Evolutionary conservation across 257 asterid genomes (phyloP).

Genomic region (Solanum piurae): DNA sequence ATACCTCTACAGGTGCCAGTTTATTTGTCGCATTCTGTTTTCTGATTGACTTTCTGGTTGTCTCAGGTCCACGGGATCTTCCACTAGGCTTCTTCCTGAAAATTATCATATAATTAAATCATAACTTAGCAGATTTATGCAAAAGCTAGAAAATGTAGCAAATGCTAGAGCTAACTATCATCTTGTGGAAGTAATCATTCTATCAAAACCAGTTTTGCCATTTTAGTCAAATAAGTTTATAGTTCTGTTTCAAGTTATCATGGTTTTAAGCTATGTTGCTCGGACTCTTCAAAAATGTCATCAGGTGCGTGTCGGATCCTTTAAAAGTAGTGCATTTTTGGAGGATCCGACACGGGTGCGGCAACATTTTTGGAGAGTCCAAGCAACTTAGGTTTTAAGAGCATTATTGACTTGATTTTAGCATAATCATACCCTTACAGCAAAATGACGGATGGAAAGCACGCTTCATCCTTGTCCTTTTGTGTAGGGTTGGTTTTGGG

Average conservation of each 20-base stretch:
- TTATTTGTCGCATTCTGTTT: constrained; percentile 58
- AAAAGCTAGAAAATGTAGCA: not conserved
- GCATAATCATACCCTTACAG: not conserved
- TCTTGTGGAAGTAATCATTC: not conserved
- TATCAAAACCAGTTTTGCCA: not conserved
- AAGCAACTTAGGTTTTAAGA: no score
- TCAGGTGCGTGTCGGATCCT: no score
- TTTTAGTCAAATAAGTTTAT: not conserved
- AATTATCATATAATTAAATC: not conserved
- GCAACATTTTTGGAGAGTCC: no score
- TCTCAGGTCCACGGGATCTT: constrained; percentile 71
- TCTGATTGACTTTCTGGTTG: constrained; percentile 50
- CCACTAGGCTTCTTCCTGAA: constrained; percentile 54
- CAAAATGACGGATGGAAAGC: not conserved
- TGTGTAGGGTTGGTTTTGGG: not conserved
- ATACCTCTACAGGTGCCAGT: constrained; percentile 74
- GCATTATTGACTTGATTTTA: not conserved
- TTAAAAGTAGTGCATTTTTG: no score
- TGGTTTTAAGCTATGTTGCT: not conserved
- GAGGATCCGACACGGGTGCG: no score
- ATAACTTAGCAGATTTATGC: not conserved
- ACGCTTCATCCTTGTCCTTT: not conserved
- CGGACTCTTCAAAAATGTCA: no score
- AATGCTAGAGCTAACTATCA: not conserved
- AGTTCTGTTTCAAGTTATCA: not conserved